phyloP scores from a whole-genome alignment of 1,139 yeast genomes.

The Candida pseudoviswanathii region DNA sequence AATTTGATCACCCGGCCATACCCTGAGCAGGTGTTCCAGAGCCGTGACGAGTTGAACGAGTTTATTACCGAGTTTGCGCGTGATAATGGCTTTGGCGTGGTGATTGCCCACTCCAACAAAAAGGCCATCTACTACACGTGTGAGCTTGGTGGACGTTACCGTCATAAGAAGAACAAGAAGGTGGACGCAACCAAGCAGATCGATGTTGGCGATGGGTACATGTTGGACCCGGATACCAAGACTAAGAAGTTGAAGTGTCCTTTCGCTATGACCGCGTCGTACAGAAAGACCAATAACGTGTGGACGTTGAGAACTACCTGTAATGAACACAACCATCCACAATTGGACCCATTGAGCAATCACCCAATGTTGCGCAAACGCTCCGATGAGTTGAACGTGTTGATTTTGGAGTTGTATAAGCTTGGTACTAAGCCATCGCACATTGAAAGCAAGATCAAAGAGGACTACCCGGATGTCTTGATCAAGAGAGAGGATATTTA shows the following conservation, averaged over 20 bases:
- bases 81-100: constrained; percentile 61
- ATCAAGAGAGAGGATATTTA: constrained; percentile 61
- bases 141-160: constrained; percentile 58
- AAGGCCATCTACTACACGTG: constrained; percentile 66
- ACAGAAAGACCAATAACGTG: constrained; percentile 48
- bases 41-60: constrained; percentile 53
- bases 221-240: constrained; percentile 46
- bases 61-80: constrained; percentile 59
- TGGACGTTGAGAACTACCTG: constrained; percentile 60
- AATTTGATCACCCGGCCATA: constrained; percentile 57
- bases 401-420: constrained; percentile 55
- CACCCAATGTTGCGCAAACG: constrained; percentile 62
- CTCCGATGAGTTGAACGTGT: constrained; percentile 52
- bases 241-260: constrained; percentile 60
- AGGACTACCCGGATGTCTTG: constrained; percentile 55
- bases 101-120: constrained; percentile 59
- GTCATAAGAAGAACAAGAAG: constrained; percentile 52
- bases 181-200: constrained; percentile 25
- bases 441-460: constrained; percentile 54
- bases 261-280: constrained; percentile 59
- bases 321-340: constrained; percentile 62
- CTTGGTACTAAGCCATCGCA: constrained; percentile 61
- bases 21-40: constrained; percentile 55
- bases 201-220: constrained; percentile 39
- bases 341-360: constrained; percentile 55